These are phyloP conservation scores for Daldinia bambusicola DNA, from an alignment of 495 filamentous ascomycete genomes.

Conservation along the genomic window DNA sequence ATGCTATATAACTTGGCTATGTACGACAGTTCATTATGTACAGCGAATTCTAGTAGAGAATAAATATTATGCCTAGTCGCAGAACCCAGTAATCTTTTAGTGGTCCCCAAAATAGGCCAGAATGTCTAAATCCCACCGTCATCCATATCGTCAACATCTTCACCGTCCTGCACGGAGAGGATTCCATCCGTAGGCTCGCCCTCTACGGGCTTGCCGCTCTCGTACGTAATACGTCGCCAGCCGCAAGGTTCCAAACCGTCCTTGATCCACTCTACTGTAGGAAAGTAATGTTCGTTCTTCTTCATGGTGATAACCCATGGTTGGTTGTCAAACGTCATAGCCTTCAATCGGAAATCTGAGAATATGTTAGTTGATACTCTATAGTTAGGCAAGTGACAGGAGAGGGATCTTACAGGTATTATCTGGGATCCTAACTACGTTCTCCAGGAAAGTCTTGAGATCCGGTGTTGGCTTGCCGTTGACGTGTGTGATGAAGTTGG, in stretches of 20 bases:
- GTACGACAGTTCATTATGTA: slow-evolving; percentile 20
- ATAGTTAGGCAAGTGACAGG: neutral
- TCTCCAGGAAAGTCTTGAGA: slow-evolving; percentile 78
- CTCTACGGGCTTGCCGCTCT: slow-evolving; percentile 63
- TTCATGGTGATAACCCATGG: slow-evolving; percentile 99
- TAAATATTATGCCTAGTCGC: neutral
- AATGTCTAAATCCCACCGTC: slow-evolving; percentile 25
- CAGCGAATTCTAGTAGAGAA: slow-evolving; percentile 18
- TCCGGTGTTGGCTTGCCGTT: slow-evolving; percentile 87
- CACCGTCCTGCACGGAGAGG: slow-evolving; percentile 43
- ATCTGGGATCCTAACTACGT: slow-evolving; percentile 87
- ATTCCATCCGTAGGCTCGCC: slow-evolving; percentile 61
- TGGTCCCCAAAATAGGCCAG: neutral
- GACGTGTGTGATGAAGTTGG: slow-evolving; percentile 96
- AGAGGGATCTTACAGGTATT: slow-evolving; percentile 76
- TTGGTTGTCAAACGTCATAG: slow-evolving; percentile 96
- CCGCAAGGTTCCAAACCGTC: slow-evolving; percentile 69
- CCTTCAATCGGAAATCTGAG: slow-evolving; percentile 86
- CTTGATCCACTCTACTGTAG: slow-evolving; percentile 87
- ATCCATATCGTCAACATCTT: slow-evolving; percentile 35
- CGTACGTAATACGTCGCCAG: slow-evolving; percentile 78
- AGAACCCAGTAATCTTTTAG: neutral
- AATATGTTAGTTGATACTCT: slow-evolving; percentile 26
- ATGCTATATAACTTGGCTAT: neutral
- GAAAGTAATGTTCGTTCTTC: slow-evolving; percentile 99